Base-by-base conservation (phyloP, 495 filamentous ascomycete genomes). In the Aspergillus nidulans region DNA sequence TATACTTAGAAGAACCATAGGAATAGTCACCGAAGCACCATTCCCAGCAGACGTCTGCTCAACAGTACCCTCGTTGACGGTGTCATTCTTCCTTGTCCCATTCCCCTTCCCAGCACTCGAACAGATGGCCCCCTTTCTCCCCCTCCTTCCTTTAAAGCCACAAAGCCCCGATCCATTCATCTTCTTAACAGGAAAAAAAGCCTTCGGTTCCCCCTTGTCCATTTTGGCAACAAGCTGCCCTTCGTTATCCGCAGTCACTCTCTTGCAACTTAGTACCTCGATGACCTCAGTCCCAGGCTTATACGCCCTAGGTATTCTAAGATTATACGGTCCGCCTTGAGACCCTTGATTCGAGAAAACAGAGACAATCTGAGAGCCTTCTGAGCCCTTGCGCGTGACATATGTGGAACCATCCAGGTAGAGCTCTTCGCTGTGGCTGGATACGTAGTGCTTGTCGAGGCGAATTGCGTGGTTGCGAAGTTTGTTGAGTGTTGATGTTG, bases 261-360 rank as follows among this genome's bases (percentile, higher is more conserved):
- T 58, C 3, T 60, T 66, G 58, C 81, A 83, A 39, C 62, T 63
- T 26, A 79, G 57, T 0, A 83, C 63, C 52, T 84, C 81, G 15
- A 76, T 61, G 0, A 81, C 45, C 57, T 60, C 50, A 49, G 64
- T 77, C 63, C 48, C 74, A 57, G 24, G 71, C 28, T 64, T 47
- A 36, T 66, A 65, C 18, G 67, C 62, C 12, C 72, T 64, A 21
- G 55, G 5, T 1, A 87, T 61, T 0, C 64, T 73, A n/a, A 81
- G 62, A 4, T 68, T 67, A 48, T 76, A 75, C 0, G 64, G 60
- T 12, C 63, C 63, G 1, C 78, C 75, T 13, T 62, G 59, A 0
- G 64, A 52, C 1, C 85, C 85, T 21, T 73, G 64, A 57, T 86
- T 87, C 15, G 79, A 78, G 45, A 81, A 70, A 0, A 85, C 71